Base-by-base conservation (phyloP, 805 yeast genomes). In the Torulaspora microellipsoides region DNA sequence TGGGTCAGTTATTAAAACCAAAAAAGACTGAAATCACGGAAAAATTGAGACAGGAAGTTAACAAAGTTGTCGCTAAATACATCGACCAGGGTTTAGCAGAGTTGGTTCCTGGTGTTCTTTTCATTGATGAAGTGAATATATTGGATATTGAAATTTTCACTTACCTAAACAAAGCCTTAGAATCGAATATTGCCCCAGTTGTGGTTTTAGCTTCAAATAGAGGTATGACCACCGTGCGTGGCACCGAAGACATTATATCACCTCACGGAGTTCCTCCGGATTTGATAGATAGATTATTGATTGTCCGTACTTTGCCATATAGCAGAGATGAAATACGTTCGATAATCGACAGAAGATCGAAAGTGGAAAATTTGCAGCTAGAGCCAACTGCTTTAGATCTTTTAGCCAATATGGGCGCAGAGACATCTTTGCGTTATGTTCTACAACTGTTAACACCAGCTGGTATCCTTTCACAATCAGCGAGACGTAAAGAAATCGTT, bases 181-280 rank as follows among this genome's bases (percentile, higher is more conserved):
- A 93, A 68, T 82, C 90, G 39, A 71, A 84, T 23, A 85, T 93
- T 62, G 91, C 97, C 2, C 99, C 99, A 35, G 79, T 93, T 43
- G 99, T 93, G 29, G 89, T 93, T 2, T 76, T 93, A 64, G 99
- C 99, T 29, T 88, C 98, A 6, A 93, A 93, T 69, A 79, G 97
- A 65, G 99, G 99, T 46, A 72, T 87, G 71, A 85, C 96, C 7
- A 80, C 88, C 2, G 85, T 95, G 20, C 79, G 95, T 55, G 99
- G 99, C 34, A 84, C 96, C 6, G 86, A 81, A 47, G 95, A 84
- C 57, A 73, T 80, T 37, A 77, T 77, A 47, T 83, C 96, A 14
- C 97, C 99, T 35, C 99, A 93, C 64, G 99, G 99, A 31, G 80
- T 91, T 51, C 99, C 99, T 27, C 84, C 95, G 10, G 99, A 93